Percentiles rank a stretch among this genome's conserved stretches.
These are phyloP conservation scores for Daedalea quercina DNA, from an alignment of 768 basidiomycete species.

Conservation along the genomic window DNA sequence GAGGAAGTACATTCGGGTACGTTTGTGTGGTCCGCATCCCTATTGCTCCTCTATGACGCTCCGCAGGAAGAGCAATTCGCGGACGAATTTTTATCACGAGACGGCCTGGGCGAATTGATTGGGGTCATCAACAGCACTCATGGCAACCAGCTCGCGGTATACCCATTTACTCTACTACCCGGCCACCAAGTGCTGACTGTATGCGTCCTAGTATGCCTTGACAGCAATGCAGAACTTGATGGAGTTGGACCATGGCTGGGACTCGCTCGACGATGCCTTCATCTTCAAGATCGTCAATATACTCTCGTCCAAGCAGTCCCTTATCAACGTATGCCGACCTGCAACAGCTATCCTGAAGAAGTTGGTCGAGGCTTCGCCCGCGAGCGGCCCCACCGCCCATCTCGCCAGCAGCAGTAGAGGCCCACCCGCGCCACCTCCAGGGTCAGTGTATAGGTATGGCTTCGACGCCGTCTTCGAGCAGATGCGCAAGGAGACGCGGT, in stretches of 20 bases:
- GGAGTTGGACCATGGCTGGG: conserved; percentile 83
- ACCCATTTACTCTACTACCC: conserved; percentile 18
- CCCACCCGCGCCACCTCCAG: conserved; percentile 47
- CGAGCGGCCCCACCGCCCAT: conserved; percentile 52
- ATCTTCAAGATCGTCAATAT: conserved; percentile 75
- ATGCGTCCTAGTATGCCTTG: conserved; percentile 60
- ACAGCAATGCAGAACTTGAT: conserved; percentile 83
- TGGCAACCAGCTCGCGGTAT: conserved; percentile 83
- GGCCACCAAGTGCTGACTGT: neutral
- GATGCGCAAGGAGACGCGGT: conserved; percentile 63
- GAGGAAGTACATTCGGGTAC: conserved; percentile 72
- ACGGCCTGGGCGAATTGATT: conserved; percentile 68
- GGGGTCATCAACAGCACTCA: conserved; percentile 56
- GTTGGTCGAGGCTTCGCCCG: conserved; percentile 81
- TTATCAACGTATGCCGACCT: conserved; percentile 88
- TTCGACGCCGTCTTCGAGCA: conserved; percentile 78
- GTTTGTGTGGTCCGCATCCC: conserved; percentile 13
- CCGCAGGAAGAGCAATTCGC: conserved; percentile 78
- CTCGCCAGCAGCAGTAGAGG: conserved; percentile 54
- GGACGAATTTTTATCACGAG: conserved; percentile 65
- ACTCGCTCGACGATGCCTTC: conserved; percentile 61
- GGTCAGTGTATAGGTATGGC: conserved; percentile 79
- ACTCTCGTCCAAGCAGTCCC: conserved; percentile 64
- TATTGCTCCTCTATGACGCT: neutral
- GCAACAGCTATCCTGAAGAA: conserved; percentile 87